Conservation (phyloP, 1,284 basidiomycete species). For the Sphagnurus paluster region DNA sequence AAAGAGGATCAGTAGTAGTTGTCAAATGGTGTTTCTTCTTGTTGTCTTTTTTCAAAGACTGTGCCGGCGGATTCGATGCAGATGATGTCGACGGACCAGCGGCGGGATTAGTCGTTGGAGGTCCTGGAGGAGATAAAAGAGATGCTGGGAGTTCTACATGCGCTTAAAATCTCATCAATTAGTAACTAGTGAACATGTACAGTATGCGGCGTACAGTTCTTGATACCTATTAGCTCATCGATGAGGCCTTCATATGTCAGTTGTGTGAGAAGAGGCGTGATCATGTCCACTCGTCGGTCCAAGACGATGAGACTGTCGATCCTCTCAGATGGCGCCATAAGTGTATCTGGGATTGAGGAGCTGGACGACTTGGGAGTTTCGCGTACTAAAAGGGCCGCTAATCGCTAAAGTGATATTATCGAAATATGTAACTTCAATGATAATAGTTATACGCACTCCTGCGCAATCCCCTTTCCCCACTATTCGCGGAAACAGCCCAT, state of each 20-base stretch:
- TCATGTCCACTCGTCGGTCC: constrained; percentile 93
- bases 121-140: constrained; percentile 54
- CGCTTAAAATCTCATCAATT: constrained; percentile 44
- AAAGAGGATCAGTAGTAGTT: constrained; percentile 78
- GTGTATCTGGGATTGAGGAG: constrained; percentile 37
- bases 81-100: constrained; percentile 42
- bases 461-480: constrained; percentile 93
- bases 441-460: constrained; percentile 52
- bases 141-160: constrained; percentile 89
- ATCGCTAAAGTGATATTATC: constrained; percentile 55
- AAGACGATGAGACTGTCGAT: constrained; percentile 90
- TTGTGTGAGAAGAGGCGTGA: constrained; percentile 94
- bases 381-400: constrained; percentile 72
- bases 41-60: constrained; percentile 66
- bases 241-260: constrained; percentile 96
- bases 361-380: constrained; percentile 46
- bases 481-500: constrained; percentile 90
- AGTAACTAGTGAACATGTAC: neutral
- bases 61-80: constrained; percentile 36
- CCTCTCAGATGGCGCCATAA: constrained; percentile 48
- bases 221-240: constrained; percentile 92
- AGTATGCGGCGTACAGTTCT: constrained; percentile 64
- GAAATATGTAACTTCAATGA: constrained; percentile 4
- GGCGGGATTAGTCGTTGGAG: constrained; percentile 37
- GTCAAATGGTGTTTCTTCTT: constrained; percentile 89